Evolutionary conservation across 2,329 filamentous ascomycete genomes (phyloP), one percentile per base, ranked within the genome.

Genomic region (Pseudocercospora eumusae): DNA sequence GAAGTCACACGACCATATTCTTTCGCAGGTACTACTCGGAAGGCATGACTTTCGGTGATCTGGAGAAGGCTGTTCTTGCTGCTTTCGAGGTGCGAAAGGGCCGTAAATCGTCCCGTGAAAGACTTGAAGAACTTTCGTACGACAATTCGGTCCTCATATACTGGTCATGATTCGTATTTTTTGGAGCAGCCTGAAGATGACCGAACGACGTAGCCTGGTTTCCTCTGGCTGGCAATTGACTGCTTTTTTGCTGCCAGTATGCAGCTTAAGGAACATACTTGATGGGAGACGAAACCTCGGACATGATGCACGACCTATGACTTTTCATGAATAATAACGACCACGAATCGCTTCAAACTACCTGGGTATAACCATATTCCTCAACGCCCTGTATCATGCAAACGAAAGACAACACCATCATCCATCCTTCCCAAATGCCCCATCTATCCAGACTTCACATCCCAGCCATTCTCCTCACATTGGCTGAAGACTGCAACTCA

Each of bases 111-210:
- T 59, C 50, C 20, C 55, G 47, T 9, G 66, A 68, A 52, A 55
- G 65, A 20, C 50, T 68, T 9, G 56, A 64, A 36, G 62, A 66
- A 45, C 60, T 68, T 23, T 64, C 63, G 1, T 49, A 63, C 11
- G 58, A 64, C 53, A 68, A 63, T 31, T 62, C 63, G 4, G 66
- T 67, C n/a, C 45, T 68, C 20, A 66, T 67, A 4, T 68, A 68
- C 49, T 68, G 66, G 66, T 55, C 56, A 21, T 68, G 61, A 66
- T 7, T 7, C 4, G n/a, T n/a, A 40, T 4, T 10, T 40, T 40
- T 8, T 3, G 15, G 18, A n/a, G 36, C 36, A 15, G 13, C 33
- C 33, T 1, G 11, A 15, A 33, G 31, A 15, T 13, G 31, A 33
- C 15, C n/a, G n/a, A n/a, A n/a, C n/a, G n/a, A n/a, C n/a, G n/a